Evolutionary conservation across 2,329 filamentous ascomycete genomes (phyloP).

Genomic region (Dactylellina leptospora): DNA sequence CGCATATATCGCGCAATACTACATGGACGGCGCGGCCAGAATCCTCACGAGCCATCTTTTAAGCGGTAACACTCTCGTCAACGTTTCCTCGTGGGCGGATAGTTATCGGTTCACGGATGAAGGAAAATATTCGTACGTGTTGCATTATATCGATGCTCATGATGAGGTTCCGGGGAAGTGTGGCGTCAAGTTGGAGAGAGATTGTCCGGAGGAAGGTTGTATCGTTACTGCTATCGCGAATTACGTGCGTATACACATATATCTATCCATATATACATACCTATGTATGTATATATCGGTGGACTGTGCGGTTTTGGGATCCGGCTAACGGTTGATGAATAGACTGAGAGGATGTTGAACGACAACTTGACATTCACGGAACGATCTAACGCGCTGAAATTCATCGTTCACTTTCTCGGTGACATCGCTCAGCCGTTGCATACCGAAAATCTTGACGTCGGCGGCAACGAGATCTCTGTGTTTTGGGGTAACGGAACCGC

Average conservation of each 20-base stretch:
- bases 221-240: constrained; percentile 69
- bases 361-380: constrained; percentile 28
- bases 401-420: constrained; percentile 67
- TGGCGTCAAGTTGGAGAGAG: constrained; percentile 68
- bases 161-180: constrained; percentile 68
- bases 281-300: too few species aligned
- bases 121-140: constrained; percentile 69
- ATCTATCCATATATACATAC: constrained; percentile 55
- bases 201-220: constrained; percentile 71
- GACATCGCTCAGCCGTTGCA: constrained; percentile 76
- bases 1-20: constrained; percentile 54
- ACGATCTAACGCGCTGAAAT: constrained; percentile 53
- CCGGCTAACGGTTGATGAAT: constrained; percentile 66
- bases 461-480: constrained; percentile 75
- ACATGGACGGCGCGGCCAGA: constrained; percentile 54
- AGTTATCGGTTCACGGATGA: constrained; percentile 70
- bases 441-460: constrained; percentile 70
- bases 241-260: constrained; percentile 61
- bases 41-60: constrained; percentile 66
- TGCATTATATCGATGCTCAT: constrained; percentile 75
- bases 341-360: constrained; percentile 35
- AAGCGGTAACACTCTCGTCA: constrained; percentile 66
- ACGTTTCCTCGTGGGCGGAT: constrained; percentile 71
- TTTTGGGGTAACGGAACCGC: constrained; percentile 65
- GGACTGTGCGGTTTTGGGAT: constrained; percentile 63